These are phyloP conservation scores for Colletotrichum karsti DNA, from an alignment of 2,329 filamentous ascomycete species.

Conservation along the genomic window DNA sequence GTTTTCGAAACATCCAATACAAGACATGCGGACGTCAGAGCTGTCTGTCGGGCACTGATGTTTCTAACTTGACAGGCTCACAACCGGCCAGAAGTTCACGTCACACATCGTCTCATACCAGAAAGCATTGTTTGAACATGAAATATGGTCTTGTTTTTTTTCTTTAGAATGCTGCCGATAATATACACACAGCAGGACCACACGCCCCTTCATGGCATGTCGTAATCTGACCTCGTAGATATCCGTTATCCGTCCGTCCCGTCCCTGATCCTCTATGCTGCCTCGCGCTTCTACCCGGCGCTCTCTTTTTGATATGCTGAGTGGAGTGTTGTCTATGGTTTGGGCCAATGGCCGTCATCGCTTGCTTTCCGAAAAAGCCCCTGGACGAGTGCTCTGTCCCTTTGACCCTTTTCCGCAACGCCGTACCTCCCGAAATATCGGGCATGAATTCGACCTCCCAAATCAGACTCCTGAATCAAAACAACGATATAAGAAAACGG, in stretches of 20 bases:
- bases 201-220: constrained; percentile 21
- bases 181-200: constrained; percentile 31
- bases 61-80: background rate
- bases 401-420: constrained; percentile 27
- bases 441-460: constrained; percentile 1
- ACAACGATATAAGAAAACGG: background rate
- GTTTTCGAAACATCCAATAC: background rate
- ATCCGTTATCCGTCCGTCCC: constrained; percentile 5
- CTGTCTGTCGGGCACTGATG: background rate
- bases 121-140: background rate
- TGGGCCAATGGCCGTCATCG: constrained; percentile 26
- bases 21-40: background rate
- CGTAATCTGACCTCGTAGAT: constrained; percentile 21
- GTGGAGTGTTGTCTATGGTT: constrained; percentile 30
- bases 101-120: background rate
- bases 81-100: background rate
- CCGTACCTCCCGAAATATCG: constrained; percentile 9
- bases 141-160: background rate
- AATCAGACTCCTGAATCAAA: background rate
- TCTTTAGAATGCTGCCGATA: constrained; percentile 23
- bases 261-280: constrained; percentile 30
- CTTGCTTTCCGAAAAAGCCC: constrained; percentile 23
- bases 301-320: constrained; percentile 30
- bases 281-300: constrained; percentile 24
- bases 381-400: constrained; percentile 4